Conservation (phyloP, 192 early-diverging fungal genomes). For the Backusella australiensis region DNA sequence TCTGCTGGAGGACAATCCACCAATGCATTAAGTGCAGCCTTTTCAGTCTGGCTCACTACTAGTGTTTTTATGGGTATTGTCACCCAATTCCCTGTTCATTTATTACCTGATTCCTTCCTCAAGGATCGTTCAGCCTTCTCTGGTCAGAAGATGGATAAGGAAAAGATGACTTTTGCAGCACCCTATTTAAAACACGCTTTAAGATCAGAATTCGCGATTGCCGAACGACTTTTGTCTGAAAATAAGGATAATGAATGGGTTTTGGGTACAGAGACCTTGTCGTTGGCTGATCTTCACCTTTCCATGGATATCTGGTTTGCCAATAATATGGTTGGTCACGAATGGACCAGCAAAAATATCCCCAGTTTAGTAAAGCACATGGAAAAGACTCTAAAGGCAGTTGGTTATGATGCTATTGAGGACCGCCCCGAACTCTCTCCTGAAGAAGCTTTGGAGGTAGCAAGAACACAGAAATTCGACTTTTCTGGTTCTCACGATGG, state of each 20-base stretch:
- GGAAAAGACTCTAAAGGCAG: background rate
- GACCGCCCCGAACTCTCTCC: background rate
- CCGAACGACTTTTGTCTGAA: background rate
- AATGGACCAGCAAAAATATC: constrained; percentile 10
- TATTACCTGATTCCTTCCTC: constrained; percentile 4
- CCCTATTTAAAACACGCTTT: constrained; percentile 1
- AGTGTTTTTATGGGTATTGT: constrained; percentile 9
- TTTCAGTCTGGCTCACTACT: constrained; percentile 10
- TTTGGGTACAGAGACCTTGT: constrained; percentile 14
- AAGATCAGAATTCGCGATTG: constrained; percentile 11
- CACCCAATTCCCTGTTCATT: constrained; percentile 10
- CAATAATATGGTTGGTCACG: background rate
- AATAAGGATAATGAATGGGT: constrained; percentile 9
- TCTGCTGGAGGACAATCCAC: constrained; percentile 2
- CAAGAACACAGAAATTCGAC: background rate
- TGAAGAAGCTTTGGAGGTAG: constrained; percentile 29
- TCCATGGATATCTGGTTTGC: constrained; percentile 20
- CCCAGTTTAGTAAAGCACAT: constrained; percentile 6
- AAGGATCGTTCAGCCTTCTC: constrained; percentile 13
- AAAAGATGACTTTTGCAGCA: background rate
- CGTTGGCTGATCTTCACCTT: constrained; percentile 21
- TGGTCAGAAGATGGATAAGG: constrained; percentile 9
- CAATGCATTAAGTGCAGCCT: background rate
- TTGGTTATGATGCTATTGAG: background rate
- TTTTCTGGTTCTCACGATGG: background rate